Percentiles rank a stretch among this genome's conserved stretches.
phyloP scores from a whole-genome alignment of 1,139 yeast genomes.

The Yamadazyma dushanensis region DNA sequence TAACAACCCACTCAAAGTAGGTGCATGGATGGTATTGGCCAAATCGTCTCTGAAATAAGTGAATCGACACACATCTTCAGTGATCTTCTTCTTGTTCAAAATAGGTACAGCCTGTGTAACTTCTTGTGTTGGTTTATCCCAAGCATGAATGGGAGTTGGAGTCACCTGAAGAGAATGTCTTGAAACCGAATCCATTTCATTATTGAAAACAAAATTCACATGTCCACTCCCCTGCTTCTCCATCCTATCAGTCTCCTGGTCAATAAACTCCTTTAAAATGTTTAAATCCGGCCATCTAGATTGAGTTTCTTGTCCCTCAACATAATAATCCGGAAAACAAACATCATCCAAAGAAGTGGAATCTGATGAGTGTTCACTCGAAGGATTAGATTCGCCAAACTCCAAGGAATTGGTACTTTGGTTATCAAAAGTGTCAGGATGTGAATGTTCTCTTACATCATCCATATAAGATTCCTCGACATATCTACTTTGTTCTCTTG shows the following conservation, averaged over 20 bases:
- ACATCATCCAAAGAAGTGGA: conserved; percentile 85
- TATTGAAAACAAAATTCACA: conserved; percentile 11
- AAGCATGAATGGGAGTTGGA: conserved; percentile 75
- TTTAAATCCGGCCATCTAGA: conserved; percentile 77
- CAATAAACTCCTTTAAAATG: conserved; percentile 73
- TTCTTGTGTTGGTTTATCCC: conserved; percentile 47
- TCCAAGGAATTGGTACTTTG: conserved; percentile 35
- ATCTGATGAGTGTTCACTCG: conserved; percentile 68
- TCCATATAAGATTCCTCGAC: background rate
- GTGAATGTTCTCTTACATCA: conserved; percentile 5
- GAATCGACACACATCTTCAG: conserved; percentile 52
- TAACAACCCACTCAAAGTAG: conserved; percentile 79
- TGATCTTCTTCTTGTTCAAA: conserved; percentile 23
- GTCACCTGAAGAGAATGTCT: conserved; percentile 53
- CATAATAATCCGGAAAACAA: conserved; percentile 64
- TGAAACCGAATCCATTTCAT: conserved; percentile 55
- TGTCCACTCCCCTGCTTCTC: conserved; percentile 9
- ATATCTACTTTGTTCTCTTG: conserved; percentile 35
- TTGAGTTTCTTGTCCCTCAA: conserved; percentile 22
- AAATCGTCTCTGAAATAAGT: conserved; percentile 91
- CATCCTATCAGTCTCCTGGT: conserved; percentile 57
- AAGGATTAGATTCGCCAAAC: conserved; percentile 65
- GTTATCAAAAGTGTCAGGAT: conserved; percentile 16
- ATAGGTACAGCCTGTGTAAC: conserved; percentile 26
- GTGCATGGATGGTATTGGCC: conserved; percentile 85